phyloP scores from a whole-genome alignment of 2,329 filamentous ascomycete species.

The Pestalotiopsis sp. region DNA sequence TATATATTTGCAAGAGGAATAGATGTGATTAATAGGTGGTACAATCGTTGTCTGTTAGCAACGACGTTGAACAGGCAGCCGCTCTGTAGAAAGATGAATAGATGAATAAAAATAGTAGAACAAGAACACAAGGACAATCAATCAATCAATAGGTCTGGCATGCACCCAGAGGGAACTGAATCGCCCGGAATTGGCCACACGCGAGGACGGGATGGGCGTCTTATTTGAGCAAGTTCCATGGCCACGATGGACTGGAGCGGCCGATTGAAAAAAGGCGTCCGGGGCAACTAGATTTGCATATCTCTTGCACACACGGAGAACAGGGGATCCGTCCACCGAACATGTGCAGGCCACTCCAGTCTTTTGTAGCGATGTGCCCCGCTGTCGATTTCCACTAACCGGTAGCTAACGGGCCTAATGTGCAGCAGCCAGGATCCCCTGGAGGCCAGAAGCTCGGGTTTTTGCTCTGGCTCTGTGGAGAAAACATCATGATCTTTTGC shows the following conservation, averaged over 20 bases:
- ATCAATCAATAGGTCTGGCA: neutral
- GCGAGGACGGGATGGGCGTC: neutral
- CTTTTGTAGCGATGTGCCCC: no score
- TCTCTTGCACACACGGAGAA: neutral
- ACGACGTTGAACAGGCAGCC: no score
- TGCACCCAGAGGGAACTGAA: neutral
- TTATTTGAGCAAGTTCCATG: neutral
- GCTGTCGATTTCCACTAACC: no score
- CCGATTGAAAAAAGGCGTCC: neutral
- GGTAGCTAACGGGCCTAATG: no score
- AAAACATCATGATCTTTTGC: no score
- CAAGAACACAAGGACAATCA: neutral
- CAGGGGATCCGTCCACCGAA: constrained; percentile 6
- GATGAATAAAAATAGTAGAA: neutral
- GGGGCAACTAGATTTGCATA: constrained; percentile 3
- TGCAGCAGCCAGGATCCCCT: no score
- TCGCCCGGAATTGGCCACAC: neutral
- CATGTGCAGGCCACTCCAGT: neutral
- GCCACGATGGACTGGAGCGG: neutral
- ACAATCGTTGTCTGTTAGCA: no score
- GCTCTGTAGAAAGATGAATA: no score
- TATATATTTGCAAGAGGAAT: no score
- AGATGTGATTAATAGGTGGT: no score
- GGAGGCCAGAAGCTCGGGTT: no score
- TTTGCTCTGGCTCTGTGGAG: no score